phyloP scores from a whole-genome alignment of 2,329 filamentous ascomycete genomes.

The Pseudohalonectria lignicola region DNA sequence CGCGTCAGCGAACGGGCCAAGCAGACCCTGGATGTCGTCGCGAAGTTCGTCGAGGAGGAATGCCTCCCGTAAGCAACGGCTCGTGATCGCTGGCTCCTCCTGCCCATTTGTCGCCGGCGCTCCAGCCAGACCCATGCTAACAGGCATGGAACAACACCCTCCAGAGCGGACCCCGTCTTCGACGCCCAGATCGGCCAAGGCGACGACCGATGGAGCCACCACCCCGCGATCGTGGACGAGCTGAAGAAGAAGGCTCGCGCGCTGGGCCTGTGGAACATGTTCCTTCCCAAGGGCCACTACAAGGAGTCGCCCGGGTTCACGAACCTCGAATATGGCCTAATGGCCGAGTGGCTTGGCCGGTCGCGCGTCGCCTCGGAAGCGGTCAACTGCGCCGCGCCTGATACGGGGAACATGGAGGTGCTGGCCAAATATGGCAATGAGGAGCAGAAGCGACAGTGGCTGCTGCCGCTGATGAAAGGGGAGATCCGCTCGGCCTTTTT shows the following conservation, averaged over 20 bases:
- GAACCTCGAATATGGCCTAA: conserved; percentile 93
- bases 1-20: conserved; percentile 76
- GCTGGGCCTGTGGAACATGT: conserved; percentile 96
- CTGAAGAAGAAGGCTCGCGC: conserved; percentile 75
- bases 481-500: conserved; percentile 83
- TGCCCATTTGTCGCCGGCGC: too few species aligned
- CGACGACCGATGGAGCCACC: conserved; percentile 64
- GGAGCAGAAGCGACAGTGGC: conserved; percentile 74
- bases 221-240: conserved; percentile 76
- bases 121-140: too few species aligned
- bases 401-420: conserved; percentile 95
- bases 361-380: conserved; percentile 75
- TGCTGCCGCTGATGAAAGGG: conserved; percentile 70
- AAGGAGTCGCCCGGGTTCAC: conserved; percentile 88
- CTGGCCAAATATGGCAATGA: conserved; percentile 84
- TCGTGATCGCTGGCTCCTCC: too few species aligned
- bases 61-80: conserved; percentile 60
- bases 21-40: conserved; percentile 75
- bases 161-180: conserved; percentile 67
- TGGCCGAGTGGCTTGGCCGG: conserved; percentile 92
- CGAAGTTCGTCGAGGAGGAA: conserved; percentile 95
- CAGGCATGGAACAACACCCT: too few species aligned
- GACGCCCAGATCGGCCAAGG: conserved; percentile 70
- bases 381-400: conserved; percentile 81
- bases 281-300: conserved; percentile 90